Percentiles rank a stretch among this genome's conserved stretches.
phyloP scores from a whole-genome alignment of 2,329 filamentous ascomycete genomes.

The Fusarium musae region DNA sequence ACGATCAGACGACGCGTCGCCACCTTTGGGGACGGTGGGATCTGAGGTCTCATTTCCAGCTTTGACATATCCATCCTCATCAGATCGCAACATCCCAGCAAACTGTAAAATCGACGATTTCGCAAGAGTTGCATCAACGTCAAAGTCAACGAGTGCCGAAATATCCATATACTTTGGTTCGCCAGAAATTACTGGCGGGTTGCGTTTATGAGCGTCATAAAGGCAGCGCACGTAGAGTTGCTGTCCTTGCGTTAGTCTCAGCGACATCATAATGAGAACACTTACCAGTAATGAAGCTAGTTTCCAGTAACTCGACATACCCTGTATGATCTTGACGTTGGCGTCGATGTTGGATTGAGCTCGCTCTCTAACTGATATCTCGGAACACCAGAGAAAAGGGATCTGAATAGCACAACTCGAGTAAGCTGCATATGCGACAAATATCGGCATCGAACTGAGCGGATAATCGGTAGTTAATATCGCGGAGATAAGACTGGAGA shows the following conservation, averaged over 20 bases:
- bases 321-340: background rate
- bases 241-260: rapidly evolving
- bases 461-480: rapidly evolving
- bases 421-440: constrained; percentile 5
- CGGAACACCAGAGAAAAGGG: background rate
- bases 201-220: background rate
- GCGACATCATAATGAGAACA: rapidly evolving
- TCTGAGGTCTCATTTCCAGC: background rate
- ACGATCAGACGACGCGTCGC: rapidly evolving
- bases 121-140: rapidly evolving
- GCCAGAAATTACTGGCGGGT: rapidly evolving
- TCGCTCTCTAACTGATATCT: rapidly evolving
- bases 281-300: background rate
- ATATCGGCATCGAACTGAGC: background rate
- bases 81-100: background rate
- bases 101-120: background rate
- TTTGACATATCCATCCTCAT: background rate
- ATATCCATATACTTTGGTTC: background rate
- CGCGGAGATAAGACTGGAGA: background rate
- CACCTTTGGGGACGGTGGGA: too few relatives aligned
- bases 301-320: background rate
- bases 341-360: background rate
- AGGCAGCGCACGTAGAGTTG: background rate
- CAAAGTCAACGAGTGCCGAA: background rate
- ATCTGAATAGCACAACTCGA: background rate